Evolutionary conservation across 768 basidiomycete genomes (phyloP), one percentile per base, ranked within the genome.

Genomic region (Phaffia tasmanica): DNA sequence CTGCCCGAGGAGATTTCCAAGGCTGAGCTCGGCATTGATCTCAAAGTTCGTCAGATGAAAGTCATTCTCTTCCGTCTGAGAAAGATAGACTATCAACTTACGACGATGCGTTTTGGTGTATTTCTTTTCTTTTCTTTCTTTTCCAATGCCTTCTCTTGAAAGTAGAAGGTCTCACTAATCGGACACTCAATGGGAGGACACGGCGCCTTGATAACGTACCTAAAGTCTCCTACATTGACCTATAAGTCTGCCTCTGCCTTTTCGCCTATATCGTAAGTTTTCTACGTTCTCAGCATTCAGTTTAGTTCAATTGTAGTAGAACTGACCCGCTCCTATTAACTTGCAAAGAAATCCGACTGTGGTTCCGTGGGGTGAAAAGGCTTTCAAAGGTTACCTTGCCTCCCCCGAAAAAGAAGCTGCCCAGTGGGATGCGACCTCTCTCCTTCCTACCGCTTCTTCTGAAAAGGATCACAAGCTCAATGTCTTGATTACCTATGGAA

Each of bases 151-250:
- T 18, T 25, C 55, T 21, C 65, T 46, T 16, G 32, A 57, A 23
- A n/a, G 71, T 81, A 79, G 42, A 84, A 87, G 60, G 85, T 88
- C 74, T 91, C 90, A 25, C 86, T 98, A 72, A 87, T 90, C 73
- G 95, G 95, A 14, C 95, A 99, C 77, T 91, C 88, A 55, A 99
- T 98, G 95, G 90, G 89, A 65, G 95, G 95, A 1, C 92, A 95
- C 74, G 95, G 95, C 9, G 91, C 95, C 16, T 81, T 99, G 30
- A 87, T 87, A 19, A 77, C 97, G 49, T 97, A 97, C 77, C 85
- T 98, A 55, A 80, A 84, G 63, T 85, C 89, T 42, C 79, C 82
- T 65, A 79, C 78, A 27, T 35, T 8, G 81, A 82, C 70, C 70
- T 98, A 87, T 77, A 83, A 84, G 62, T 94, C 91, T 23, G 88